Base-by-base conservation (phyloP, 345 rosid genomes). In the Syzygium grande region DNA sequence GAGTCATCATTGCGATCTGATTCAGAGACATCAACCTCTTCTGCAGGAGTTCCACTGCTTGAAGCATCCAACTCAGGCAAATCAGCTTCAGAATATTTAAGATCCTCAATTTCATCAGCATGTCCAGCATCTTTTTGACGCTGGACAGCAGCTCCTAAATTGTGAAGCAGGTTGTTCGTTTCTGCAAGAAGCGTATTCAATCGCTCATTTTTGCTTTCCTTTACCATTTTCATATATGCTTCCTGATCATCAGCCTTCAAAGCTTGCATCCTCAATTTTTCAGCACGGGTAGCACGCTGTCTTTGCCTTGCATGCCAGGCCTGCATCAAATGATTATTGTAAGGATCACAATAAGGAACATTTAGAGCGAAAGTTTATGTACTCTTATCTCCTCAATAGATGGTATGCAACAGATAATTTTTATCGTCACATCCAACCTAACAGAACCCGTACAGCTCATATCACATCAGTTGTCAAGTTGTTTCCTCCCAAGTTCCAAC, bases 241-340 rank as follows among this genome's bases (percentile, higher is more conserved):
- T 96, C 99, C 91, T 98, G 98, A 89, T 98, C 98, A 92, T 97
- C 99, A 78, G 98, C 95, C 93, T 97, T 98, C 90, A 98, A 93
- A 85, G 99, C 99, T 92, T 95, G 97, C 90, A 98, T 92, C 91
- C 99, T 96, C 91, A 98, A 89, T 90, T 97, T 98, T 93, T 98
- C 99, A 86, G 99, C 99, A 79, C 99, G 94, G 51, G 98, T 96
- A 51, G 98, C 98, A 86, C 99, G 99, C 85, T 98, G 99, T 91
- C 99, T 94, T 94, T 98, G 99, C 91, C 96, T 95, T 90, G 98
- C 99, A 95, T 98, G 99, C 99, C 99, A 98, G 19, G 97, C 97
- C 99, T 98, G 91, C 89, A 52, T 38, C 65, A 53, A 73, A 73
- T 0, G 27, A 73, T 73, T 19, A 73, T 73, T 38, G 80, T 9